Evolutionary conservation across 768 basidiomycete genomes (phyloP), one percentile per base, ranked within the genome.

Genomic region (Psilocybe sp.): DNA sequence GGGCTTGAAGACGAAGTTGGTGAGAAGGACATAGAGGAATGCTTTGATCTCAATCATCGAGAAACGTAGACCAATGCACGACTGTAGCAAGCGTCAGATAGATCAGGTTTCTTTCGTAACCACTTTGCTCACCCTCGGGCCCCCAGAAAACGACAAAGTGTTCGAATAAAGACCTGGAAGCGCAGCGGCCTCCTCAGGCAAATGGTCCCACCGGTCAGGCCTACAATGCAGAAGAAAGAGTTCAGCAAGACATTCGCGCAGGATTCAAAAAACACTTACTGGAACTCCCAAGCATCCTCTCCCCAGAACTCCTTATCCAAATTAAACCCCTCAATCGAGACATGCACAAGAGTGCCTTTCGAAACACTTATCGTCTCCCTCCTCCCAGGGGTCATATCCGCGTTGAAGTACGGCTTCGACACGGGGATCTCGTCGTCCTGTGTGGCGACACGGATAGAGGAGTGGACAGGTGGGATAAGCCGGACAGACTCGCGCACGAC

Each of bases 11-110:
- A 66, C 71, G 57, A 90, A 92, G 59, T 79, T 76, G 11, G 82
- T 82, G 38, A 92, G 56, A 16, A 92, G 73, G 44, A 83, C 75
- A 58, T 81, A 89, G 8, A 90, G 60, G 61, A 92, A 84, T 0
- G 79, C 76, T 69, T 92, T 92, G 56, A 90, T 84, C 69, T 93
- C 89, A 47, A 92, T 87, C 62, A 91, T 69, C 5, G 90, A 88
- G 64, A 93, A 90, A 18, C 84, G 81, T 70, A 87, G 75, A 2
- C 90, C 90, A 43, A 91, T 87, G 61, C 91, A 92, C 1, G 88
- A 86, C 90, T 92, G 46, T 45, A 51, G 47, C 12, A 49, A 35
- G 20, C 15, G 12, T 52, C 39, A 36, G 32, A 19, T 33, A n/a
- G 46, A 44, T 31, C 16, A 43, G 19, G n/a, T 53, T 41, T 40